These are phyloP conservation scores for Amaranthus cruentus DNA, from an alignment of 148 eudicot genomes.

Conservation along the genomic window DNA sequence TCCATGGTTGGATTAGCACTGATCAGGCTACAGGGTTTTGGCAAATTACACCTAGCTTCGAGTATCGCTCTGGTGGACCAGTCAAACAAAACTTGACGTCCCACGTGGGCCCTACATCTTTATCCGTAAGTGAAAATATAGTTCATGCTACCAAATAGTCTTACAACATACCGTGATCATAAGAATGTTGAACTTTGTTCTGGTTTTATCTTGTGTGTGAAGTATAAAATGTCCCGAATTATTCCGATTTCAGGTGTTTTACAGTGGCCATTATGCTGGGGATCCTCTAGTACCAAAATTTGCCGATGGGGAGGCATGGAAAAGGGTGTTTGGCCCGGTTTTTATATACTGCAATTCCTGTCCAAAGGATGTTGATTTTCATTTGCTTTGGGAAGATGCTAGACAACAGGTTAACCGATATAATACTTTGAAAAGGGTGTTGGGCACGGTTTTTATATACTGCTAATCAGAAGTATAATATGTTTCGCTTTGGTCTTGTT, in stretches of 20 bases:
- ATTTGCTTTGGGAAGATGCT: slow-evolving; percentile 86
- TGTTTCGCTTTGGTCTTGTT: neutral
- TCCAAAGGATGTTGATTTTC: slow-evolving; percentile 46
- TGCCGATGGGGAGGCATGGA: slow-evolving; percentile 73
- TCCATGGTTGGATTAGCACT: slow-evolving; percentile 79
- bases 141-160: neutral
- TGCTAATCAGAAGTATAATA: neutral
- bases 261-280: slow-evolving; percentile 82
- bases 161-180: neutral
- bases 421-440: neutral
- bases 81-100: slow-evolving; percentile 76
- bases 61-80: slow-evolving; percentile 79
- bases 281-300: slow-evolving; percentile 65
- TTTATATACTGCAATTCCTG: slow-evolving; percentile 71
- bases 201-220: neutral
- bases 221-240: slow-evolving; percentile 9
- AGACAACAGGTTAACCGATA: slow-evolving; percentile 53
- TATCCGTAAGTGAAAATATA: slow-evolving; percentile 45
- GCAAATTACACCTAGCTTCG: slow-evolving; percentile 82
- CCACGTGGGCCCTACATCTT: slow-evolving; percentile 76
- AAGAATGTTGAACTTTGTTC: neutral
- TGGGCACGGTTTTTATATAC: no score
- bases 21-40: slow-evolving; percentile 72
- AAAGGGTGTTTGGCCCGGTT: slow-evolving; percentile 92
- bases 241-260: slow-evolving; percentile 52